Evolutionary conservation across 805 yeast species (phyloP).

Genomic region (Yarrowia sp.): DNA sequence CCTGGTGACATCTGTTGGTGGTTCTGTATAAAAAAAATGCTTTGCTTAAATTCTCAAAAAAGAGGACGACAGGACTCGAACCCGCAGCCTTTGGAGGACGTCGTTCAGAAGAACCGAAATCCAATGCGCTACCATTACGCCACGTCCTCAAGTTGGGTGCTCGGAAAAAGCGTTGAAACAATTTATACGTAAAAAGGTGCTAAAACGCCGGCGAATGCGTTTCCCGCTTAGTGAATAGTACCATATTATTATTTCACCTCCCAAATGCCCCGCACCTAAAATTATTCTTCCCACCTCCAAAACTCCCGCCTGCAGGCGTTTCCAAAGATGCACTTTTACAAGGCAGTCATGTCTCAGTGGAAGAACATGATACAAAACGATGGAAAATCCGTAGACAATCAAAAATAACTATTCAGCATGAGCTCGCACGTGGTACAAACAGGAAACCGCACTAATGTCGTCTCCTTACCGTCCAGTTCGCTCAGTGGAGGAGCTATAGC

Average conservation of each 20-base stretch:
- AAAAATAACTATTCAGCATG: neutral
- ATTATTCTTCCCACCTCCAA: neutral
- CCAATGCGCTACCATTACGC: slow-evolving; percentile 39
- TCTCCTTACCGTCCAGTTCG: neutral
- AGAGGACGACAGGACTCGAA: slow-evolving; percentile 39
- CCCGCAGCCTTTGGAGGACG: slow-evolving; percentile 38
- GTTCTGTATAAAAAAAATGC: no score
- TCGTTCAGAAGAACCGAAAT: slow-evolving; percentile 37
- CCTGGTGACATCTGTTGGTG: no score
- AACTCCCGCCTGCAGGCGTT: neutral
- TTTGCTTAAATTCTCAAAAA: no score
- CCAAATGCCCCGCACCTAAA: no score
- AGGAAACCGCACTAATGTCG: neutral
- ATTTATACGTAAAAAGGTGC: neutral
- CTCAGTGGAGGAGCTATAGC: neutral
- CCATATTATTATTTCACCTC: neutral
- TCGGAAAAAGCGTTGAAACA: slow-evolving; percentile 2
- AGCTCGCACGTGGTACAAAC: no score
- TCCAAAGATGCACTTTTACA: neutral
- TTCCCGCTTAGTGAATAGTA: neutral
- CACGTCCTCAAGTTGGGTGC: neutral
- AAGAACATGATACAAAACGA: no score
- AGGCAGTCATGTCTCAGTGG: slow-evolving; percentile 20
- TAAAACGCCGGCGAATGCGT: neutral
- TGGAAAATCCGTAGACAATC: no score